Conservation (phyloP, 495 filamentous ascomycete genomes). For the Rhizodiscina lignyota region DNA sequence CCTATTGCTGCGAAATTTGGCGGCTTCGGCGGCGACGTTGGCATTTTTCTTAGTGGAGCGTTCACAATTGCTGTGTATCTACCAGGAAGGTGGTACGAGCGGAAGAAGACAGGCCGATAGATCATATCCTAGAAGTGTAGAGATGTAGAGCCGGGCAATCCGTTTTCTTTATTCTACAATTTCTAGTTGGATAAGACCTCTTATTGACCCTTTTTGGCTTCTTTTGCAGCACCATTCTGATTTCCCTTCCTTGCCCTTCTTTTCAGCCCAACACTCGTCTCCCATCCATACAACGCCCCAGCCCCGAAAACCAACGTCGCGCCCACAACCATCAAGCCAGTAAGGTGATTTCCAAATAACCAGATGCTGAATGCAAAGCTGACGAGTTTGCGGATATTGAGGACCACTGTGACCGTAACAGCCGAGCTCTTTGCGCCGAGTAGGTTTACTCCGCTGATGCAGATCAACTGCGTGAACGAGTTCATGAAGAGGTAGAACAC, state of each 20-base stretch:
- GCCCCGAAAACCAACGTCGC: constrained; percentile 75
- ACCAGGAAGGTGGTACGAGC: constrained; percentile 1
- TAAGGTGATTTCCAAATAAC: constrained; percentile 75
- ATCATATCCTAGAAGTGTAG: no score
- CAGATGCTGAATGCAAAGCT: constrained; percentile 81
- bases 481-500: constrained; percentile 30
- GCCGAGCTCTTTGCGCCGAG: constrained; percentile 74
- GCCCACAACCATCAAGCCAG: constrained; percentile 57
- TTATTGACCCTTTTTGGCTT: not conserved
- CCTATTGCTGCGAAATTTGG: constrained; percentile 5
- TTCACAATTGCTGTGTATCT: constrained; percentile 2
- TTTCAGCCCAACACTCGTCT: constrained; percentile 26
- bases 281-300: constrained; percentile 76
- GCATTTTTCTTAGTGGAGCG: constrained; percentile 2
- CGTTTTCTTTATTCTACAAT: no score
- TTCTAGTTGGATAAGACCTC: no score
- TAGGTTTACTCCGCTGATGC: constrained; percentile 88
- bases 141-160: no score
- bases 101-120: constrained; percentile 1
- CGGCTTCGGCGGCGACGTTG: constrained; percentile 3
- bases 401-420: constrained; percentile 83
- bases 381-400: constrained; percentile 91
- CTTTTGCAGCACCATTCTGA: not conserved
- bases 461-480: constrained; percentile 81
- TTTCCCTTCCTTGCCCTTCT: constrained; percentile 3